Conservation (phyloP, 495 filamentous ascomycete genomes). For the Talaromyces trachyspermus region DNA sequence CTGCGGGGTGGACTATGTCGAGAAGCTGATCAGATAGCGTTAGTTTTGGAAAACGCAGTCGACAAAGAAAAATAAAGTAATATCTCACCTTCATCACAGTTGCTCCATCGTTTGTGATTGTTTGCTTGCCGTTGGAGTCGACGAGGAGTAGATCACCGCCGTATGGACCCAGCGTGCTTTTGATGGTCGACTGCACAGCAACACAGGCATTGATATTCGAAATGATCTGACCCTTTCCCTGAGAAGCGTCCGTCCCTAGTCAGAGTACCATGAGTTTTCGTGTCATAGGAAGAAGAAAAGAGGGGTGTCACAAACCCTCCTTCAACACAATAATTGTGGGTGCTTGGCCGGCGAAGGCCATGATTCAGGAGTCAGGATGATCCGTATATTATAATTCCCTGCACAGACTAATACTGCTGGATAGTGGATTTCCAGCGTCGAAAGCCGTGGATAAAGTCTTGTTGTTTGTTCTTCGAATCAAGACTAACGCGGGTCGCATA, state of each 20-base stretch:
- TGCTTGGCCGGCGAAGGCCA: constrained; percentile 97
- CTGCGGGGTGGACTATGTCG: constrained; percentile 96
- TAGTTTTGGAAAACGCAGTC: background rate
- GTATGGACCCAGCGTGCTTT: constrained; percentile 93
- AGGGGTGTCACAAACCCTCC: constrained; percentile 63
- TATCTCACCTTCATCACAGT: constrained; percentile 91
- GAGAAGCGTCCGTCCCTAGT: constrained; percentile 89
- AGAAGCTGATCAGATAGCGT: constrained; percentile 55
- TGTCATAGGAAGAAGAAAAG: background rate
- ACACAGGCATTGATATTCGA: constrained; percentile 98
- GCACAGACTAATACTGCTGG: too few species aligned
- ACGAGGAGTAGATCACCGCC: constrained; percentile 94
- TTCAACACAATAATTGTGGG: constrained; percentile 98
- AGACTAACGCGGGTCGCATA: too few species aligned
- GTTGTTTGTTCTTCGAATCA: too few species aligned
- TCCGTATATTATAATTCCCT: background rate
- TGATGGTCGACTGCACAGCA: constrained; percentile 93
- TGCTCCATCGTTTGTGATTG: constrained; percentile 97
- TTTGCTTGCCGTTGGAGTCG: constrained; percentile 89
- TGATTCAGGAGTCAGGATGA: constrained; percentile 29
- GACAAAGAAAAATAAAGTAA: background rate
- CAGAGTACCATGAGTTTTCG: constrained; percentile 6
- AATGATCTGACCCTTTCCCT: constrained; percentile 94
- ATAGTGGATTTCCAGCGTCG: background rate
- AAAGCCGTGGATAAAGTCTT: background rate